These are phyloP conservation scores for Fusarium drepaniforme DNA, from an alignment of 2,329 filamentous ascomycete genomes.

Conservation along the genomic window DNA sequence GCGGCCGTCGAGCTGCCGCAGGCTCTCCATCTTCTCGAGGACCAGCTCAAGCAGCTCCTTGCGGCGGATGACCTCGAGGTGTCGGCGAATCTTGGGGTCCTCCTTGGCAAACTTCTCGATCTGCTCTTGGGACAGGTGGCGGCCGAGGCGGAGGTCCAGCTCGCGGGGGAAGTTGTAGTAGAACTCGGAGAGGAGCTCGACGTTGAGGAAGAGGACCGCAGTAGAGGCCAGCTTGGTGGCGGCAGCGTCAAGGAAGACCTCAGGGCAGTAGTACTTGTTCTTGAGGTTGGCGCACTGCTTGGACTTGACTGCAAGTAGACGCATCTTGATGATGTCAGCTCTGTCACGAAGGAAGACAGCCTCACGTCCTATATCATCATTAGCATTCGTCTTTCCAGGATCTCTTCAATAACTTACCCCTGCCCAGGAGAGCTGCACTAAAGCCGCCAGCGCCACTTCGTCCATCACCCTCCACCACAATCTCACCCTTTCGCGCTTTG, in stretches of 20 bases:
- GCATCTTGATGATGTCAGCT: slow-evolving; percentile 90
- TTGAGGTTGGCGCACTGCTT: slow-evolving; percentile 86
- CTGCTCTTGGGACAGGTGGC: slow-evolving; percentile 81
- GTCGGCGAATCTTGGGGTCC: slow-evolving; percentile 88
- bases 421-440: slow-evolving; percentile 84
- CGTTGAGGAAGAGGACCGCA: slow-evolving; percentile 96
- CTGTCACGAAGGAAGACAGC: slow-evolving; percentile 94
- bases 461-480: slow-evolving; percentile 86
- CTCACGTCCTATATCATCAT: slow-evolving; percentile 76
- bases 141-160: slow-evolving; percentile 86
- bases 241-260: slow-evolving; percentile 97
- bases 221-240: slow-evolving; percentile 95
- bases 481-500: slow-evolving; percentile 86
- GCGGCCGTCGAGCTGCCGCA: slow-evolving; percentile 84
- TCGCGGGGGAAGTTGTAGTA: slow-evolving; percentile 98
- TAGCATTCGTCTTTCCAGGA: slow-evolving; percentile 31
- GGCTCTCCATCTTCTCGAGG: slow-evolving; percentile 93
- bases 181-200: slow-evolving; percentile 95
- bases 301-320: slow-evolving; percentile 87
- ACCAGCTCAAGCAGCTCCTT: slow-evolving; percentile 96
- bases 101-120: slow-evolving; percentile 93
- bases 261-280: slow-evolving; percentile 97
- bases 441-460: slow-evolving; percentile 92
- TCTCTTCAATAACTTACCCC: slow-evolving; percentile 67
- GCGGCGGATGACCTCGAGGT: slow-evolving; percentile 90